These are phyloP conservation scores for Aspergillus eucalypticola DNA, from an alignment of 2,329 filamentous ascomycete species.

Conservation along the genomic window DNA sequence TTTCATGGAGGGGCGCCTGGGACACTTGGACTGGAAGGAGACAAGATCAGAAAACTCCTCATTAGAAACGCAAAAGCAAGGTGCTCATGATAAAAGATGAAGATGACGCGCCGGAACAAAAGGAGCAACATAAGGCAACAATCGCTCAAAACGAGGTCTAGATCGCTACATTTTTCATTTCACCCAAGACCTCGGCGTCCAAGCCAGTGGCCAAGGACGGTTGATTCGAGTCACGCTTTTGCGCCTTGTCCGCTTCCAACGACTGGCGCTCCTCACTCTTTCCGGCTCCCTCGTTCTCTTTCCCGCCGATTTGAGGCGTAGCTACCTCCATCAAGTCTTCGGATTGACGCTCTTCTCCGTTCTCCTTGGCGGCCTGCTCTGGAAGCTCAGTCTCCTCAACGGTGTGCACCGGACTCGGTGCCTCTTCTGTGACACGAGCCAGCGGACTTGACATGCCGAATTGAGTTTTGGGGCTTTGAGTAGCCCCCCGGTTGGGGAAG, in stretches of 20 bases:
- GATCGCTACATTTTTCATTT: constrained; percentile 52
- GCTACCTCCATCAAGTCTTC: constrained; percentile 45
- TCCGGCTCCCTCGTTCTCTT: constrained; percentile 33
- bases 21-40: constrained; percentile 18
- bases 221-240: constrained; percentile 31
- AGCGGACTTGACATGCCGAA: constrained; percentile 48
- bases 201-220: constrained; percentile 29
- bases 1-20: constrained; percentile 26
- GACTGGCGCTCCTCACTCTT: constrained; percentile 26
- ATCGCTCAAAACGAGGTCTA: constrained; percentile 27
- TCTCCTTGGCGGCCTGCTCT: constrained; percentile 32
- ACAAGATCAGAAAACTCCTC: constrained; percentile 9
- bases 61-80: constrained; percentile 11
- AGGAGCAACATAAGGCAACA: constrained; percentile 10
- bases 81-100: constrained; percentile 14
- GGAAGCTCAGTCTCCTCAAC: constrained; percentile 36
- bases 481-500: constrained; percentile 45
- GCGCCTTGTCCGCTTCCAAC: constrained; percentile 32
- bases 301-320: constrained; percentile 38
- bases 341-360: constrained; percentile 30
- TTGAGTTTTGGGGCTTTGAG: constrained; percentile 47
- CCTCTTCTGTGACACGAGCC: constrained; percentile 50
- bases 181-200: constrained; percentile 44
- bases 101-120: constrained; percentile 12
- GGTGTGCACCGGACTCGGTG: constrained; percentile 37